phyloP scores from a whole-genome alignment of 352 stramenopile genomes.

The Saprolegnia parasitica region DNA sequence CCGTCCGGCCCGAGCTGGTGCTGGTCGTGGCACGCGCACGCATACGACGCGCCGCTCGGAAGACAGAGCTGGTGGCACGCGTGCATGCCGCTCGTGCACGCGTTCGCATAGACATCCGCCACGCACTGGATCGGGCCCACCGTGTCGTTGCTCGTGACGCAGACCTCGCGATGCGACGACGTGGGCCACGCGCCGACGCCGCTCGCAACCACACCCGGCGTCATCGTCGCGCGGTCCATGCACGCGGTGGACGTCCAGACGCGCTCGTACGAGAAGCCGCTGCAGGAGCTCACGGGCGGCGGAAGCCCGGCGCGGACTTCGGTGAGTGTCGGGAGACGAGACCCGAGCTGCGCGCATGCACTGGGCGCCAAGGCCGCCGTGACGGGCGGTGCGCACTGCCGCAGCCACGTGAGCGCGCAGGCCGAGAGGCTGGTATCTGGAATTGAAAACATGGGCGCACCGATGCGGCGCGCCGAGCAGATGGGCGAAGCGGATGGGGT shows the following conservation, averaged over 20 bases:
- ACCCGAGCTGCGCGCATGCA: background rate
- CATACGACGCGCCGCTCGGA: background rate
- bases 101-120: background rate
- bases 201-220: background rate
- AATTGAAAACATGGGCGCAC: background rate
- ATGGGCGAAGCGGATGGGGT: background rate
- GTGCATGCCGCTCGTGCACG: background rate
- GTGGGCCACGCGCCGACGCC: background rate
- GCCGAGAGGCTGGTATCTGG: background rate
- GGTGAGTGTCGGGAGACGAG: background rate
- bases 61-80: background rate
- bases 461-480: background rate
- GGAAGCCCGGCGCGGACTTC: constrained; percentile 4
- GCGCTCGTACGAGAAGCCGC: background rate
- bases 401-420: background rate
- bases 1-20: background rate
- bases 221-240: background rate
- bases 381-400: background rate
- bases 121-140: background rate
- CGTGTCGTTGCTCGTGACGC: background rate
- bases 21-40: constrained; percentile 5
- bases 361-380: background rate
- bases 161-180: background rate
- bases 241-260: constrained; percentile 1
- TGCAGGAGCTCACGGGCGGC: background rate